phyloP scores from a whole-genome alignment of 495 filamentous ascomycete genomes.

The Lichenothelia convexa region DNA sequence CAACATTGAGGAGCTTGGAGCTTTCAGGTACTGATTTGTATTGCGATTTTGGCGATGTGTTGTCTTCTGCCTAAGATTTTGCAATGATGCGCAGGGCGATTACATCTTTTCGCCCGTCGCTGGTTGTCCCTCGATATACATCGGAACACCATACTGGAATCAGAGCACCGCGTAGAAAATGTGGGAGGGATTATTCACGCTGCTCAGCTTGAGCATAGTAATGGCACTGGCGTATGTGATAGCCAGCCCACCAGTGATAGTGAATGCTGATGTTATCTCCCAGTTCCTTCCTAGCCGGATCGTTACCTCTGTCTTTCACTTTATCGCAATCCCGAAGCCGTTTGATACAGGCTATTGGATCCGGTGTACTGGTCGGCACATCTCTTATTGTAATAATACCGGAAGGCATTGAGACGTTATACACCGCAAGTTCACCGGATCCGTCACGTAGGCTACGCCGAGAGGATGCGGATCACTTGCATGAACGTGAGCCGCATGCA shows the following conservation, averaged over 20 bases:
- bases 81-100: too few relatives aligned
- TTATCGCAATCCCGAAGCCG: constrained; percentile 79
- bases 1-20: too few relatives aligned
- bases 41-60: too few relatives aligned
- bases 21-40: too few relatives aligned
- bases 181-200: constrained; percentile 69
- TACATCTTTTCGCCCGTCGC: too few relatives aligned
- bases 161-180: constrained; percentile 24
- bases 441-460: too few relatives aligned
- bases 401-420: constrained; percentile 84
- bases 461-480: constrained; percentile 25
- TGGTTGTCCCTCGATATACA: too few relatives aligned
- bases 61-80: too few relatives aligned
- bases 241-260: background rate
- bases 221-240: constrained; percentile 80
- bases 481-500: constrained; percentile 39
- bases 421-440: constrained; percentile 46
- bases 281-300: constrained; percentile 90
- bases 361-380: constrained; percentile 87
- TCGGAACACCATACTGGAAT: too few relatives aligned
- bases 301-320: constrained; percentile 75
- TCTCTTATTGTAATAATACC: constrained; percentile 95
- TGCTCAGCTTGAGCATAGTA: constrained; percentile 69
- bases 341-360: constrained; percentile 78
- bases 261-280: constrained; percentile 1